A percentile compares a stretch with the other conserved stretches of the same genome.
phyloP scores from a whole-genome alignment of 75 land plant species.

The Sequoia sempervirens region DNA sequence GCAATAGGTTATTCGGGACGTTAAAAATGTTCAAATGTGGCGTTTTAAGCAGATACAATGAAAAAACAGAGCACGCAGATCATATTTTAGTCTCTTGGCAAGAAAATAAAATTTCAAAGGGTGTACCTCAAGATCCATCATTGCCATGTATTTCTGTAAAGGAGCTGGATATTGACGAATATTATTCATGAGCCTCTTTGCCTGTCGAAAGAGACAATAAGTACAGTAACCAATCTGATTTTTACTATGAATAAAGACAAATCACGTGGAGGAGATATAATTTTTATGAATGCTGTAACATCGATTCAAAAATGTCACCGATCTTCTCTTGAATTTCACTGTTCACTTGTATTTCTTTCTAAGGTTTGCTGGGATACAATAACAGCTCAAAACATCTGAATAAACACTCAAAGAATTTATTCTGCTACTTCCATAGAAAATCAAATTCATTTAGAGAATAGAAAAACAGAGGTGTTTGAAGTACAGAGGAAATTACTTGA shows the following conservation, averaged over 20 bases:
- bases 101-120: background rate
- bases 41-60: background rate
- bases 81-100: background rate
- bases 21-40: background rate
- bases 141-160: slow-evolving; percentile 79
- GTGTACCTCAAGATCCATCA: slow-evolving; percentile 90
- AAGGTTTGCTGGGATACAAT: background rate
- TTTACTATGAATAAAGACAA: background rate
- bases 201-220: slow-evolving; percentile 27
- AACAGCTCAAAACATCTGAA: background rate
- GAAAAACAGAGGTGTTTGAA: too few relatives aligned
- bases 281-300: background rate
- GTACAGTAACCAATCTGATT: background rate
- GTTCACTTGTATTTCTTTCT: background rate
- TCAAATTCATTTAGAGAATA: background rate
- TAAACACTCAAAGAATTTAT: background rate
- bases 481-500: slow-evolving; percentile 42
- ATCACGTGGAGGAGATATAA: background rate
- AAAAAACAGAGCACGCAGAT: background rate
- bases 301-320: background rate
- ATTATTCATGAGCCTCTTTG: slow-evolving; percentile 61
- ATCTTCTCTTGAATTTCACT: background rate
- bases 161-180: slow-evolving; percentile 79
- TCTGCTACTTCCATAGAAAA: background rate
- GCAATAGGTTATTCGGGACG: background rate